Base-by-base conservation (phyloP, 2,329 filamentous ascomycete species). In the Sphaerulina musiva region DNA sequence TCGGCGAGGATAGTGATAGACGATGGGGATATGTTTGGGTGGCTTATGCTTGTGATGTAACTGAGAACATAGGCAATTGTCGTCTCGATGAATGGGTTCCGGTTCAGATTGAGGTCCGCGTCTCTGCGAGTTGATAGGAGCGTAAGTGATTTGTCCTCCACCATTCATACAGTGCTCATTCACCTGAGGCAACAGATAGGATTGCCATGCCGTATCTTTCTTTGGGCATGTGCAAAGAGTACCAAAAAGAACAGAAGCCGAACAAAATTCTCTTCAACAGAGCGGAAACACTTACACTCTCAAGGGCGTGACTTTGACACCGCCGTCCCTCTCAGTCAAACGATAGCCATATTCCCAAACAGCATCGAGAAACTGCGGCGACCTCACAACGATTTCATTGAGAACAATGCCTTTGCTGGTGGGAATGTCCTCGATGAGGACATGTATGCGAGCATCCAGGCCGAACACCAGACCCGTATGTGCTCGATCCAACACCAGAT, bases 11-110 rank as follows among this genome's bases (percentile, higher is more conserved):
- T 92, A 57, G 87, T 90, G 69, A 97, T 81, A 11, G 82, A 82
- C 31, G 86, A 74, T 3, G 90, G 82, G 11, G 79, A 78, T 66
- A 93, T 83, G 67, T 73, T 79, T 59, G 62, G 72, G 65, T 59
- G 76, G 61, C 61, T 74, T 61, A 72, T 74, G 68, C 70, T 72
- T 66, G 71, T 78, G 69, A 89, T 84, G 73, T 95, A 96, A 52
- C 86, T 93, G 64, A 97, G 80, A 52, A 82, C 87, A 74, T 95
- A 97, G 72, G 80, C 83, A 54, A 98, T 79, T 1, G 93, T 87
- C 9, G 89, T 95, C 75, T 97, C 90, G 59, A 98, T 87, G 71
- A 98, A 98, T 11, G 84, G 82, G 69, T 98, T 98, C 55, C 73
- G 75, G 49, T 77, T 78, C 51, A 80, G 76, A 43, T 69, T 64